Base-by-base conservation (phyloP, 768 basidiomycete genomes). In the Suillus brevipes region DNA sequence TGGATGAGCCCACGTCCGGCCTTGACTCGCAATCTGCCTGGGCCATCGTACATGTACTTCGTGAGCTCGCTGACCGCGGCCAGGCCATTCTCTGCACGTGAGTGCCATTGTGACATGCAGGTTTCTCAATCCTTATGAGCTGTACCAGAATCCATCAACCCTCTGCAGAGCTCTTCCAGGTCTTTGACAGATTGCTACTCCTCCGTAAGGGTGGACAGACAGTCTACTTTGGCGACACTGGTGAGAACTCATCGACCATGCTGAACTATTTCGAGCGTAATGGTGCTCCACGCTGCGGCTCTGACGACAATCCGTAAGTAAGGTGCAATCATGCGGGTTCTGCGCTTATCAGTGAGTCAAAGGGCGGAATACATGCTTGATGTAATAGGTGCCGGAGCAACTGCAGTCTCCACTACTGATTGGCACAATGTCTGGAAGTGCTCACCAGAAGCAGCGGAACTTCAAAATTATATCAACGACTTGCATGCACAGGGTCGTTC, bases 1-100 rank as follows among this genome's bases (percentile, higher is more conserved):
- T 94, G 43, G 94, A 95, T 72, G 94, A 96, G 74, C 95, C 95
- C 0, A 96, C 94, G 0, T 89, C 91, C n/a, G 93, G 94, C 36
- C 81, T 95, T 16, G 92, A 94, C 73, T 93, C 92, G 2, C 91
- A 94, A 75, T 90, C 88, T 62, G 92, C 93, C 2, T 92, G 92
- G 91, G 88, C 88, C 4, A 92, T 94, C 66, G 80, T 92, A 59
- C 77, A 81, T 1, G 92, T 95, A 79, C 79, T 95, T 56, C 82
- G 88, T 10, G 83, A 87, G 56, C 85, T 95, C 40, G 92, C 93
- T 13, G 84, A 90, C 65, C 85, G 84, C 65, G 94, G 94, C 0
- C 93, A 94, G 72, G 90, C 92, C 34, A 94, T 96, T 70, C 80
- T 96, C n/a, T 95, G 94, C 88, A 96, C 92, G 81, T 88, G 69